Conservation (phyloP, 2,329 filamentous ascomycete genomes). For the Penicillium occitanis region DNA sequence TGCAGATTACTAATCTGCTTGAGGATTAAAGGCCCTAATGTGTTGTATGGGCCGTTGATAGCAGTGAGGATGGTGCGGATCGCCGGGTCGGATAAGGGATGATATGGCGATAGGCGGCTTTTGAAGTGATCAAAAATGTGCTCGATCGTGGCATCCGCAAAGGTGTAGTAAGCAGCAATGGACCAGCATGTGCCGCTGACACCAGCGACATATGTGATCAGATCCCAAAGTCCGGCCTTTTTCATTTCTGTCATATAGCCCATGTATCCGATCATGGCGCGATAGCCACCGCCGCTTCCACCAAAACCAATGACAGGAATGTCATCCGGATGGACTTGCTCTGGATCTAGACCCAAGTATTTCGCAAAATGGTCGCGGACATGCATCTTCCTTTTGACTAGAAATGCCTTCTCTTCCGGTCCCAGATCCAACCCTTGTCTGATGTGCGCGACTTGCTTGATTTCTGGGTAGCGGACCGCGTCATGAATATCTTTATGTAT, state of each 20-base stretch:
- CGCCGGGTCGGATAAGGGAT: conserved; percentile 19
- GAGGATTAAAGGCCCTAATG: conserved; percentile 16
- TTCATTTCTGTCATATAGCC: conserved; percentile 21
- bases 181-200: conserved; percentile 20
- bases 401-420: conserved; percentile 15
- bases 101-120: conserved; percentile 18
- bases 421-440: conserved; percentile 11
- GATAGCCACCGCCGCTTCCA: conserved; percentile 19
- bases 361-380: conserved; percentile 15
- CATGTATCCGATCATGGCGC: conserved; percentile 19
- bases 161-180: conserved; percentile 21
- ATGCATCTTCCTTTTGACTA: conserved; percentile 15
- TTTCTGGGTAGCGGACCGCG: conserved; percentile 15
- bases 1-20: conserved; percentile 21
- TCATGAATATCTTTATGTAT: conserved; percentile 14
- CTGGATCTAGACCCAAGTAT: conserved; percentile 16
- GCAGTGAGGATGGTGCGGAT: conserved; percentile 20
- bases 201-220: conserved; percentile 18
- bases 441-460: conserved; percentile 12
- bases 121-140: conserved; percentile 20
- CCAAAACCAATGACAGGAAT: conserved; percentile 20
- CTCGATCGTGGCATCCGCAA: conserved; percentile 15
- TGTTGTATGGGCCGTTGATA: conserved; percentile 18
- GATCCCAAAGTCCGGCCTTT: conserved; percentile 18
- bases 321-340: conserved; percentile 19